A percentile compares a stretch with the other conserved stretches of the same genome.
Conservation (phyloP, 805 yeast species). For the Zygosaccharomyces siamensis region DNA sequence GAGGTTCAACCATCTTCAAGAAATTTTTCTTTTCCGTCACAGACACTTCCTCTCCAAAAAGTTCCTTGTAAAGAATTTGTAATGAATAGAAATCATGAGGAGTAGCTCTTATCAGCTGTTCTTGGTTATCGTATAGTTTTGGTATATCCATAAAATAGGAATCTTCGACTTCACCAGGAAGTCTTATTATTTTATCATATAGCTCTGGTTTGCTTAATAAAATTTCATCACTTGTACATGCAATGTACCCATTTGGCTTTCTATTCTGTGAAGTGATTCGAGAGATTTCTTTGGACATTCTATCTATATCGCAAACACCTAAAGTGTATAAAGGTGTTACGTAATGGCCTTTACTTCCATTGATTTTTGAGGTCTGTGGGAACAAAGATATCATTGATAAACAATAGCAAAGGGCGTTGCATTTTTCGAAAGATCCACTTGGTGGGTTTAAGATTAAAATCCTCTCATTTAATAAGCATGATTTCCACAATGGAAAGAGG, state of each 20-base stretch:
- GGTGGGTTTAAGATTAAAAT: slow-evolving; percentile 27
- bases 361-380: slow-evolving; percentile 10
- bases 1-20: slow-evolving; percentile 20
- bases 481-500: slow-evolving; percentile 34
- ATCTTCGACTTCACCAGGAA: slow-evolving; percentile 13
- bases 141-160: slow-evolving; percentile 11
- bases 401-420: slow-evolving; percentile 29
- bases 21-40: slow-evolving; percentile 6
- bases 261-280: slow-evolving; percentile 6
- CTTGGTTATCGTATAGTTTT: slow-evolving; percentile 14
- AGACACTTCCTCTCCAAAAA: slow-evolving; percentile 20
- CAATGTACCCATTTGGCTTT: slow-evolving; percentile 21
- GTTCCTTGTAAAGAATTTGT: slow-evolving; percentile 6
- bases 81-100: slow-evolving; percentile 26
- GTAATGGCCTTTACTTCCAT: slow-evolving; percentile 8
- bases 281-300: slow-evolving; percentile 17
- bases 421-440: slow-evolving; percentile 27
- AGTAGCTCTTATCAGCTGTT: slow-evolving; percentile 23
- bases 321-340: slow-evolving; percentile 22
- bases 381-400: slow-evolving; percentile 22
- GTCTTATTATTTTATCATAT: slow-evolving; percentile 25
- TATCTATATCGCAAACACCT: slow-evolving; percentile 21
- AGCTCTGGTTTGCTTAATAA: slow-evolving; percentile 22
- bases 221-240: slow-evolving; percentile 34
- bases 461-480: slow-evolving; percentile 26